Evolutionary conservation across 1,139 yeast species (phyloP).

Genomic region (Taphrina deformans): DNA sequence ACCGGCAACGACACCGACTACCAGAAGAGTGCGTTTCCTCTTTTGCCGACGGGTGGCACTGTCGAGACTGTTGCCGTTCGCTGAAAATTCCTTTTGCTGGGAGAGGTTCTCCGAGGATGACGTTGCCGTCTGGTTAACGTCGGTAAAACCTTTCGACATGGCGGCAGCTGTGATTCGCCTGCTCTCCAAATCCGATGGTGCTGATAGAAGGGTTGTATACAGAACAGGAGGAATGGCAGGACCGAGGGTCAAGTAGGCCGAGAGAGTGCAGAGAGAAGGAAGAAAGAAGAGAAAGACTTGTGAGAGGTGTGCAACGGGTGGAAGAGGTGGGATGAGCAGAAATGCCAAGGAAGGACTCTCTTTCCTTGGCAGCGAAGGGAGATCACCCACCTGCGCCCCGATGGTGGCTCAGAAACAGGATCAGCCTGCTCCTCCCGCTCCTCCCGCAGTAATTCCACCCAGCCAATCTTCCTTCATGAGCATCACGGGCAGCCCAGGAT

Average conservation of each 20-base stretch:
- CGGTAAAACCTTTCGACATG: neutral
- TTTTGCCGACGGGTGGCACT: neutral
- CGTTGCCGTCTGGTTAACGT: neutral
- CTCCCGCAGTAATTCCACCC: too few relatives aligned
- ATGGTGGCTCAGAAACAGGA: too few relatives aligned
- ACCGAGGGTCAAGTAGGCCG: neutral
- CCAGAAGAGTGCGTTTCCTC: neutral
- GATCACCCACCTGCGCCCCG: too few relatives aligned
- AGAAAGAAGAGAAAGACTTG: neutral
- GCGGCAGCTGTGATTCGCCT: neutral
- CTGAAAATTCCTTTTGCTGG: neutral
- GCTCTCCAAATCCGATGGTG: too few relatives aligned
- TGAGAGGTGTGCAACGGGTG: neutral
- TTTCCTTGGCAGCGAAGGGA: too few relatives aligned
- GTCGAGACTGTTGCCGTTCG: neutral
- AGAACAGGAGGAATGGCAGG: too few relatives aligned
- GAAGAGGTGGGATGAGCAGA: neutral
- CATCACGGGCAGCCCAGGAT: too few relatives aligned
- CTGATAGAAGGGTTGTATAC: neutral
- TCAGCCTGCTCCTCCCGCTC: too few relatives aligned
- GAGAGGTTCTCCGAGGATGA: constrained; percentile 7
- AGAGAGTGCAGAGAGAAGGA: neutral
- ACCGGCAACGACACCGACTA: constrained; percentile 2
- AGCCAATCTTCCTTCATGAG: too few relatives aligned
- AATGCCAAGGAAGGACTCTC: neutral